Evolutionary conservation across 202 grass and related monocot species (phyloP).

Genomic region (Musa balbisiana): DNA sequence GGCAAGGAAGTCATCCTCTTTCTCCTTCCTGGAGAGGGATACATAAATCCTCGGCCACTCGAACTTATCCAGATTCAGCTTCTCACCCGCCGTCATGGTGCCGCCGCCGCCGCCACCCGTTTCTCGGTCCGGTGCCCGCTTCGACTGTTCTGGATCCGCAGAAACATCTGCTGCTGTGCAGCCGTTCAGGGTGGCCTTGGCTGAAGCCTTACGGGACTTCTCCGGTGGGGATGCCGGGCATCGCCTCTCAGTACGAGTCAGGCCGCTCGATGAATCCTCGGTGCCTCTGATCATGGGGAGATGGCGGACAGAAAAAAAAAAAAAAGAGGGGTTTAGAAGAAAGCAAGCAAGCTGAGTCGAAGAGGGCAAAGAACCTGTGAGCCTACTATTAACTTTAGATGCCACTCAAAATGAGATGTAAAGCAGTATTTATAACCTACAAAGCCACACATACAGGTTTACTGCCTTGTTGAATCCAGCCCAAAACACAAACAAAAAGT

Average conservation of each 20-base stretch:
- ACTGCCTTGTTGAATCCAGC: too few species aligned
- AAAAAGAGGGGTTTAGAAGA: neutral
- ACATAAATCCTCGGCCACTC: slow-evolving; percentile 88
- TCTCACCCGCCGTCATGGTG: slow-evolving; percentile 28
- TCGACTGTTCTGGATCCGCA: neutral
- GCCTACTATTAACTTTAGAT: neutral
- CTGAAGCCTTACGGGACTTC: slow-evolving; percentile 26
- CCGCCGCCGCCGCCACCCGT: neutral
- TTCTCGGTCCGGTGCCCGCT: neutral
- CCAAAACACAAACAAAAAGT: too few species aligned
- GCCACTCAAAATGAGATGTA: neutral
- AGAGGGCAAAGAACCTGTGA: neutral
- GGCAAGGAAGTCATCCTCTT: slow-evolving; percentile 74
- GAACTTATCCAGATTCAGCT: slow-evolving; percentile 42
- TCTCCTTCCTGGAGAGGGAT: slow-evolving; percentile 79
- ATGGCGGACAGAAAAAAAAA: neutral
- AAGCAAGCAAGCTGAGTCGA: neutral
- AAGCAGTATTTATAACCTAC: neutral
- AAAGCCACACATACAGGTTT: too few species aligned
- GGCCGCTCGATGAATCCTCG: slow-evolving; percentile 52
- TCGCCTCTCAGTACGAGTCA: slow-evolving; percentile 6
- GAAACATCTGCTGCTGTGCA: neutral
- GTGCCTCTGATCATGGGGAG: slow-evolving; percentile 43
- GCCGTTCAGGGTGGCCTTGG: neutral
- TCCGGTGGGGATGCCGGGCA: slow-evolving; percentile 34